Evolutionary conservation across 805 yeast genomes (phyloP).

Genomic region (Jamesozyma lodderae): DNA sequence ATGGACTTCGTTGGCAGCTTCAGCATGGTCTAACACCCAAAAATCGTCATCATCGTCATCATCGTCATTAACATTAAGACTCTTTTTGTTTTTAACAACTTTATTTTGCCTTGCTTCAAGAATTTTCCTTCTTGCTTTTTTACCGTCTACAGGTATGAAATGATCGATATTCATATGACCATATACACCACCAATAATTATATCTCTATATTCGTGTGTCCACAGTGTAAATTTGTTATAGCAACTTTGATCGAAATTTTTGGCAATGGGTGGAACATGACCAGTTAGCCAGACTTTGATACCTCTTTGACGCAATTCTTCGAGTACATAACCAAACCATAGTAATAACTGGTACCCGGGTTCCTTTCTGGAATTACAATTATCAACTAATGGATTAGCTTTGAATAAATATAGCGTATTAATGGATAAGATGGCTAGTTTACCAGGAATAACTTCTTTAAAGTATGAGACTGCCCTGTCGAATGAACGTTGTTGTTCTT

Average conservation of each 20-base stretch:
- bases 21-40: conserved; percentile 23
- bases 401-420: conserved; percentile 70
- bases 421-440: conserved; percentile 68
- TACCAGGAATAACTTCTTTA: conserved; percentile 69
- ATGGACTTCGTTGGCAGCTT: conserved; percentile 31
- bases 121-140: conserved; percentile 47
- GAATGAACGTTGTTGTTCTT: conserved; percentile 66
- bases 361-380: conserved; percentile 60
- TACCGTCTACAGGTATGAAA: conserved; percentile 67
- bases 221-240: conserved; percentile 69
- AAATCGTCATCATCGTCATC: conserved; percentile 9
- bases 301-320: conserved; percentile 60
- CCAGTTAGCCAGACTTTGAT: conserved; percentile 86
- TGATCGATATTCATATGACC: conserved; percentile 92
- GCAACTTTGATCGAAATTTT: conserved; percentile 67
- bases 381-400: conserved; percentile 74
- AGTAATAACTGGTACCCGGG: conserved; percentile 72
- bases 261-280: conserved; percentile 80
- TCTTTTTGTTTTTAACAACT: background rate
- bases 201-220: conserved; percentile 75
- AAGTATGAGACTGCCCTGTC: conserved; percentile 67
- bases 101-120: conserved; percentile 17
- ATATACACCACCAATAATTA: conserved; percentile 71
- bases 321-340: conserved; percentile 69
- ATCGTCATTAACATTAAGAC: conserved; percentile 7